A percentile compares a stretch with the other conserved stretches of the same genome.
Conservation (phyloP, 2,329 filamentous ascomycete species). For the Paecilomyces dactylethromorphus region DNA sequence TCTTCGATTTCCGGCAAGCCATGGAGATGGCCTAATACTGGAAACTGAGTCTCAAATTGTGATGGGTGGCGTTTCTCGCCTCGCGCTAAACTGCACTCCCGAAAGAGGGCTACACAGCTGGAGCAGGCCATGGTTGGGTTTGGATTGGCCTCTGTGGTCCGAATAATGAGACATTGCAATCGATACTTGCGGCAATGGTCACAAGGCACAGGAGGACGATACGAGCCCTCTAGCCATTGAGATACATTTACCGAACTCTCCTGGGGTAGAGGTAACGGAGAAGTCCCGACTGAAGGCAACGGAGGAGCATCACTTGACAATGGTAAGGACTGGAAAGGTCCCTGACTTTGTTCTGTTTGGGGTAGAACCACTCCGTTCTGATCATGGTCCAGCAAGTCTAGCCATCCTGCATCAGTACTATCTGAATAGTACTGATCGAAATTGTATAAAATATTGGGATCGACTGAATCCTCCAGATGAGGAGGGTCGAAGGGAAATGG, state of each 20-base stretch:
- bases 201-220: conserved; percentile 38
- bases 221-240: conserved; percentile 35
- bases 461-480: too few relatives aligned
- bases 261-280: not conserved
- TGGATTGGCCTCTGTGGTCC: conserved; percentile 42
- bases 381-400: too few relatives aligned
- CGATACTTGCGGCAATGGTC: conserved; percentile 39
- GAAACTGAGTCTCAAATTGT: conserved; percentile 41
- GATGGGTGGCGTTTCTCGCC: conserved; percentile 40
- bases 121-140: conserved; percentile 45
- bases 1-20: conserved; percentile 38
- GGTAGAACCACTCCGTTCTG: too few relatives aligned
- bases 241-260: conserved; percentile 15
- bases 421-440: too few relatives aligned
- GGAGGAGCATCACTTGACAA: too few relatives aligned
- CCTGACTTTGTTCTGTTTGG: too few relatives aligned
- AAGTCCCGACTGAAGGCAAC: too few relatives aligned
- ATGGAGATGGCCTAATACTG: conserved; percentile 45
- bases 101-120: conserved; percentile 46
- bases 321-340: too few relatives aligned
- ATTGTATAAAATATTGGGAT: too few relatives aligned
- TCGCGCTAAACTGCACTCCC: conserved; percentile 44
- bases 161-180: conserved; percentile 44
- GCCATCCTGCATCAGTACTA: too few relatives aligned
- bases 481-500: too few relatives aligned